Percentiles rank a stretch among this genome's conserved stretches.
phyloP scores from a whole-genome alignment of 192 early-diverging fungal genomes.

The Paraglomus brasilianum region DNA sequence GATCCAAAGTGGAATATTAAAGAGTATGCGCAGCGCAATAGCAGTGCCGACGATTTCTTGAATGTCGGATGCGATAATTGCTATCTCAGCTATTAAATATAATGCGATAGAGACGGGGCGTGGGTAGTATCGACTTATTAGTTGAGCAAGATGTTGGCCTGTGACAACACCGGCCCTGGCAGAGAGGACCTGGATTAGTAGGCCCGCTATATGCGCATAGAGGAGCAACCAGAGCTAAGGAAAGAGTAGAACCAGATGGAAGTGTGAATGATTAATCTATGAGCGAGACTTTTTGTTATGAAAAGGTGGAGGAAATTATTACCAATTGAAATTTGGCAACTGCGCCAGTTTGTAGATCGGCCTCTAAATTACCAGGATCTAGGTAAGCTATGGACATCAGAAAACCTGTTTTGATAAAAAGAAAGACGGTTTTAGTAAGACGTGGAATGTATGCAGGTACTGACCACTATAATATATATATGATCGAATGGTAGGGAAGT shows the following conservation, averaged over 20 bases:
- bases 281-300: neutral
- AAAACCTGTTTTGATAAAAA: constrained; percentile 24
- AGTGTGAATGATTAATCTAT: neutral
- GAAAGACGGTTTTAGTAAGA: neutral
- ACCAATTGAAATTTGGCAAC: constrained; percentile 60
- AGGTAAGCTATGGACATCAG: constrained; percentile 63
- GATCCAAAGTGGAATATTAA: constrained; percentile 61
- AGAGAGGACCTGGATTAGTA: constrained; percentile 61
- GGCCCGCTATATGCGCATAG: constrained; percentile 60
- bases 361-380: constrained; percentile 70
- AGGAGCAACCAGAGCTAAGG: constrained; percentile 59
- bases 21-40: constrained; percentile 79
- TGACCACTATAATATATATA: too few relatives aligned
- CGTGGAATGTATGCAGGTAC: constrained; percentile 27
- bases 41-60: constrained; percentile 89
- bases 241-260: neutral
- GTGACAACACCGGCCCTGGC: constrained; percentile 65
- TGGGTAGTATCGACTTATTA: constrained; percentile 49
- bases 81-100: constrained; percentile 62
- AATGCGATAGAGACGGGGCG: constrained; percentile 45
- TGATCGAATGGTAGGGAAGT: too few relatives aligned
- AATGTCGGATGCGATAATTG: constrained; percentile 71
- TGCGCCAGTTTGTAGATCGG: constrained; percentile 69
- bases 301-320: neutral
- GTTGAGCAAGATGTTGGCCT: constrained; percentile 61